Evolutionary conservation across 805 yeast genomes (phyloP).

Genomic region (Starmerella sp.): DNA sequence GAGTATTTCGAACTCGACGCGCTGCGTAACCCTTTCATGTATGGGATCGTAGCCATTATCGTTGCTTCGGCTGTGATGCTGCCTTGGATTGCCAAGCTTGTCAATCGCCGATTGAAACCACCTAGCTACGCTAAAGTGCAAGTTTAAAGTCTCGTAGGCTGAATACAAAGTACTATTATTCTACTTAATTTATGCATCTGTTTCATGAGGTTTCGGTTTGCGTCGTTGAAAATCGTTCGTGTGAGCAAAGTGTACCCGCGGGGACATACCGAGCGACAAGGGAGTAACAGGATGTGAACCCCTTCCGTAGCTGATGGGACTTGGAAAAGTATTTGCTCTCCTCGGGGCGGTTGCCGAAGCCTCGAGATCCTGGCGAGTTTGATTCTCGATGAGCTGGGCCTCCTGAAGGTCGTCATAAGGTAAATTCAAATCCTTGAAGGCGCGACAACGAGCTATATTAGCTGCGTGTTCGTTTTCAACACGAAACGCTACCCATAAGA

Average conservation of each 20-base stretch:
- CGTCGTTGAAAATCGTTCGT: constrained; percentile 17
- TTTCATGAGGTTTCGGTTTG: constrained; percentile 1
- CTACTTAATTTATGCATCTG: neutral
- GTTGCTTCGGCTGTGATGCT: constrained; percentile 68
- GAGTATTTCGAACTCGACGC: constrained; percentile 77
- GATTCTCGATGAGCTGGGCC: neutral
- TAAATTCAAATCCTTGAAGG: constrained; percentile 73
- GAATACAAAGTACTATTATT: too few species aligned
- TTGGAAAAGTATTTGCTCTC: neutral
- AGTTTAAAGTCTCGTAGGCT: constrained; percentile 10
- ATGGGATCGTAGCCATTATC: constrained; percentile 58
- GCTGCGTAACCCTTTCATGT: constrained; percentile 45
- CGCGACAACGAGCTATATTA: constrained; percentile 73
- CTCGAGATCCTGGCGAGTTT: neutral
- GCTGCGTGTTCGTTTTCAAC: constrained; percentile 95
- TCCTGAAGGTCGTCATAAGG: constrained; percentile 44
- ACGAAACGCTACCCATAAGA: constrained; percentile 82
- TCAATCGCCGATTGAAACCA: constrained; percentile 70
- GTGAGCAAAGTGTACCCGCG: constrained; percentile 13
- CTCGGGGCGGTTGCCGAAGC: neutral
- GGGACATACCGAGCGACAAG: constrained; percentile 2
- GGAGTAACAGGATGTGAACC: neutral
- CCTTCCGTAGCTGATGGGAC: neutral
- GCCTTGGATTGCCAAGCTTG: constrained; percentile 72
- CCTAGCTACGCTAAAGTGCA: constrained; percentile 97